These are phyloP conservation scores for Suhomyces atakaporum DNA, from an alignment of 1,139 yeast species.

Conservation along the genomic window DNA sequence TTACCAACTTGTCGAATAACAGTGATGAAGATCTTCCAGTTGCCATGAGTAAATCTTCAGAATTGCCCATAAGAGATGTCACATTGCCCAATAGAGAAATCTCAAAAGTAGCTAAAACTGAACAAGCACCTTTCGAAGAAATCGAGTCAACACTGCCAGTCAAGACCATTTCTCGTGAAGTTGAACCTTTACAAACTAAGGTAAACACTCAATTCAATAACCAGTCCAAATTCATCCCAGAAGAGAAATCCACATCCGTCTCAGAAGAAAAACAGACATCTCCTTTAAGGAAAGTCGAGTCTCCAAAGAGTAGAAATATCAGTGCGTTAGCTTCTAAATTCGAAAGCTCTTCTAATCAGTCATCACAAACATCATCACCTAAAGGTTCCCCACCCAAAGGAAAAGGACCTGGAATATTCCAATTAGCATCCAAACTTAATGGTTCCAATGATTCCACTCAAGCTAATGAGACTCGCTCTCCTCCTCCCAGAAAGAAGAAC, in stretches of 20 bases:
- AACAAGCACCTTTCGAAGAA: background rate
- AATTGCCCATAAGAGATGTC: too few species aligned
- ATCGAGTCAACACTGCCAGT: background rate
- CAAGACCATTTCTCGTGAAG: background rate
- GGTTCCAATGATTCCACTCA: constrained; percentile 13
- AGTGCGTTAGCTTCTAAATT: constrained; percentile 22
- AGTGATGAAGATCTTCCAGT: background rate
- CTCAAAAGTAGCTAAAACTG: too few species aligned
- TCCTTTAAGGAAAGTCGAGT: constrained; percentile 8
- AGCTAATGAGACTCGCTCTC: constrained; percentile 16
- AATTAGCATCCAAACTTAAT: constrained; percentile 17
- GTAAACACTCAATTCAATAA: too few species aligned
- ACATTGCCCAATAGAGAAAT: too few species aligned
- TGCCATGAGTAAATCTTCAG: background rate
- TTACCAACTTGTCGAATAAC: background rate
- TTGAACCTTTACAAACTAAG: background rate
- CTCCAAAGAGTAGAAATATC: constrained; percentile 17
- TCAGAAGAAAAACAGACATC: constrained; percentile 3
- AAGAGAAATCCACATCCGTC: background rate
- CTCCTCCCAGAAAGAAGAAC: constrained; percentile 22
- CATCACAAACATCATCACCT: constrained; percentile 11
- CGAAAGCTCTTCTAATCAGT: constrained; percentile 13
- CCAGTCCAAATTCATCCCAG: too few species aligned
- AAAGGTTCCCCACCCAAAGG: constrained; percentile 12
- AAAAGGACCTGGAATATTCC: constrained; percentile 15